Base-by-base conservation (phyloP, 306 rosid genomes). In the Castanea sativa region DNA sequence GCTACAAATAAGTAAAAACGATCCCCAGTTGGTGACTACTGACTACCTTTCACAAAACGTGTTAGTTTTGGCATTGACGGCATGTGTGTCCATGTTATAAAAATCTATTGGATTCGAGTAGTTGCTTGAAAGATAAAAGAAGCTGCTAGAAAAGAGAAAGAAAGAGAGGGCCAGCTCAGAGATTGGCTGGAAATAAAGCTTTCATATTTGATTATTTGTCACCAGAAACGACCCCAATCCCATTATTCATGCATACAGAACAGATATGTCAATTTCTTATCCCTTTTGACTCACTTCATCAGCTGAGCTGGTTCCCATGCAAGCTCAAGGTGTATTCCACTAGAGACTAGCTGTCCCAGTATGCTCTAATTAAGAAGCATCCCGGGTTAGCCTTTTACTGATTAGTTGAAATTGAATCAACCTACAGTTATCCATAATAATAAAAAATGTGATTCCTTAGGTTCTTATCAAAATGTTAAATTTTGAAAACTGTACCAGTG, bases 291-390 rank as follows among this genome's bases (percentile, higher is more conserved):
- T 19, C 49, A 3, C 25, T 33, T 8, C 7, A 1, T 3, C 3
- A 1, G 52, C 52, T 67, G 16, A 67, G 72, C 72, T 67, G 72
- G 72, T 67, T 32, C n/a, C 51, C 72, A 33, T 67, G n/a, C 71
- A 67, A 18, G 51, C 10, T 65, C 51, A 67, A 18, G 51, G n/a
- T 65, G 33, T 33, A 32, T 35, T 33, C 49, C 25, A 67, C 25
- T 33, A 32, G 51, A 67, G 8, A 19, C 49, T 29, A 32, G 45
- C 71, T 33, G n/a, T 4, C 51, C 43, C 71, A 32, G 18, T 15
- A 16, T 32, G 23, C 14, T 14, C 51, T 32, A 3, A 33, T 61
- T 23, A 41, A 41, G 45, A 41, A 0, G 12, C 45, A 41, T 8
- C 45, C 45, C 2, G 45, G 45, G 11, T 0, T 41, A 41, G 45